phyloP scores from a whole-genome alignment of 2,329 filamentous ascomycete species.

The Purpureocillium takamizusanense region DNA sequence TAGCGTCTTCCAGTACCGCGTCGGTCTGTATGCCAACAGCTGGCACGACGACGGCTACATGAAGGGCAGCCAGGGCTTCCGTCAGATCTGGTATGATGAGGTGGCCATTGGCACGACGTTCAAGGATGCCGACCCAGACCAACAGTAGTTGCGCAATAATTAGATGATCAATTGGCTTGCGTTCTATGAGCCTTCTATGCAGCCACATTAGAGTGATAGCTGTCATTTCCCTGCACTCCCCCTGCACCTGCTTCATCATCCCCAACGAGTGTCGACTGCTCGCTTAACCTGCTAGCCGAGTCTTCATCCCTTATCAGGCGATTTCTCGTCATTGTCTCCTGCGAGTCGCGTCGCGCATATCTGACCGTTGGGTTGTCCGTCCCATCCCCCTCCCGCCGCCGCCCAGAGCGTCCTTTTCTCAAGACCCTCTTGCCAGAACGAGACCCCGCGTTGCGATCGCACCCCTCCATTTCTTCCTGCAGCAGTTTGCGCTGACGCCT shows the following conservation, averaged over 20 bases:
- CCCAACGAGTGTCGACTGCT: slow-evolving; percentile 2
- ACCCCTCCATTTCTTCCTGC: background rate
- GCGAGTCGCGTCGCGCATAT: too few species aligned
- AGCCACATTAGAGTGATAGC: too few species aligned
- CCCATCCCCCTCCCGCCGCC: too few species aligned
- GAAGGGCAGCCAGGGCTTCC: slow-evolving; percentile 29
- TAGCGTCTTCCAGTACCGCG: slow-evolving; percentile 31
- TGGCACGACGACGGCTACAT: slow-evolving; percentile 27
- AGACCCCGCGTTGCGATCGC: too few species aligned
- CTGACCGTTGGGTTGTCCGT: too few species aligned
- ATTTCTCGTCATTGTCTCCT: too few species aligned
- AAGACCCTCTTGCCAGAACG: too few species aligned
- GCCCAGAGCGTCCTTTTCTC: too few species aligned
- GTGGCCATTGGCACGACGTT: slow-evolving; percentile 31
- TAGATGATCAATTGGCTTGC: background rate
- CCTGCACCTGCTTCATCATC: background rate
- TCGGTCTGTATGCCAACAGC: slow-evolving; percentile 32
- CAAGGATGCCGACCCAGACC: slow-evolving; percentile 13
- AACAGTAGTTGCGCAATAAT: slow-evolving; percentile 1
- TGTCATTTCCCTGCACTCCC: too few species aligned
- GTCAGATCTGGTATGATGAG: slow-evolving; percentile 42
- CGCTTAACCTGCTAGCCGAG: background rate
- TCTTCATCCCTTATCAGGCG: too few species aligned
- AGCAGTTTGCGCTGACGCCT: background rate
- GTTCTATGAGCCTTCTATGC: too few species aligned